Base-by-base conservation (phyloP, 2,329 filamentous ascomycete genomes). In the Neopestalotiopsis sp. region DNA sequence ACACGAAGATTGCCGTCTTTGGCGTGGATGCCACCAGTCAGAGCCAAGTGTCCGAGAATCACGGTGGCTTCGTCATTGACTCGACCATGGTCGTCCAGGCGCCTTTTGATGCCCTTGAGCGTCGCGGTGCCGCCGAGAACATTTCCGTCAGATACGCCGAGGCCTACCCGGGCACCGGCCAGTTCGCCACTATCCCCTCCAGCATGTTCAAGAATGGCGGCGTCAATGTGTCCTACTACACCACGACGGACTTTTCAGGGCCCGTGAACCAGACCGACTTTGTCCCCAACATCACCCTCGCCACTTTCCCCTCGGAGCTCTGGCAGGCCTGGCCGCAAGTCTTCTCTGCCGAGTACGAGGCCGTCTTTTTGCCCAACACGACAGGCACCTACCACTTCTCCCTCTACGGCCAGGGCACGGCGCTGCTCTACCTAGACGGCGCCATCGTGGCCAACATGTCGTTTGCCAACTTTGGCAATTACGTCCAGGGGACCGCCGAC, bases 51-150 rank as follows among this genome's bases (percentile, higher is more conserved):
- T 66, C 71, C 3, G 70, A 73, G 49, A 71, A 71, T 32, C 70
- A 71, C 53, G 72, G 69, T 28, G 71, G 70, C 1, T 72, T 72
- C 45, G 70, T 72, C 13, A 72, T 71, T 28, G 68, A 71, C 40
- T 68, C 53, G 5, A 73, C 71, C 9, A 70, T 66, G 69, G 68
- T 71, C 32, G 67, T 71, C 6, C 69, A 70, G 28, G 63, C 69
- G n/a, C 71, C 71, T 28, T 66, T 72, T 13, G 69, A 70, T 20
- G 38, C 62, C 17, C 66, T 73, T 12, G 38, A 64, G 14, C 34
- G 56, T 13, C 67, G 69, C 5, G 70, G 69, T 7, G 32, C 32
- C 4, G n/a, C 40, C n/a, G 69, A 73, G 17, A 71, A 71, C 63
- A 73, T 72, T 34, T 67, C 62, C 1, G 69, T 72, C 17, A 28